Evolutionary conservation across 2,329 filamentous ascomycete species (phyloP), one percentile per base, ranked within the genome.

Genomic region (Fusarium pseudograminearum): DNA sequence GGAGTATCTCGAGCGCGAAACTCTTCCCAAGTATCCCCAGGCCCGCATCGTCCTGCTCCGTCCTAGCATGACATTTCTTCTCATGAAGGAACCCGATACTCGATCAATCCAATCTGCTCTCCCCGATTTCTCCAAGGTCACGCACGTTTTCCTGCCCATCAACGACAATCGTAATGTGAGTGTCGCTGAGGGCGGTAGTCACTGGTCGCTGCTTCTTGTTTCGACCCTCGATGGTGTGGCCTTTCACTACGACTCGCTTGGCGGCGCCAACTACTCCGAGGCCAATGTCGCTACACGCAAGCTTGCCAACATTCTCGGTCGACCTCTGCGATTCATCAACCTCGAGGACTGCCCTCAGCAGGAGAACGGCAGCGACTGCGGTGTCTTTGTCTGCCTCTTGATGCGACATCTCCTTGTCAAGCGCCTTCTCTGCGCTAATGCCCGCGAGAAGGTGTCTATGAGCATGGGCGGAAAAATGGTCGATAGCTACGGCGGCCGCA

Each of bases 331-430:
- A 22, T 98, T 97, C 77, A 87, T 94, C 75, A 90, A 95, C 78
- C 85, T 99, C 57, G 85, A 91, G 1, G 95, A 98, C 76, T 91
- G 89, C 12, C 96, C 96, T 0, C 92, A 97, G 75, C 96, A 99
- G 79, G 91, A 94, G 73, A 98, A 98, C 72, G 90, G 92, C 28
- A 95, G 89, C 76, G 96, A 99, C 80, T 99, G 96, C 74, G 96
- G 96, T 20, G 93, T 99, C 1, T 98, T 94, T 78, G 96, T 99
- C 5, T 98, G 96, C 79, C 87, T 98, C 70, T 87, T 95, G 67
- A 99, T 99, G 94, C 90, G 94, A 50, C 92, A 98, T 80, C 82
- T 99, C n/a, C 86, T 99, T 20, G 84, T 98, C 52, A 94, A 94
- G 80, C 86, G 93, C 60, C 84, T 99, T 26, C 83, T 99, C 61